Base-by-base conservation (phyloP, 805 yeast genomes). In the Nakazawaea ernobii region DNA sequence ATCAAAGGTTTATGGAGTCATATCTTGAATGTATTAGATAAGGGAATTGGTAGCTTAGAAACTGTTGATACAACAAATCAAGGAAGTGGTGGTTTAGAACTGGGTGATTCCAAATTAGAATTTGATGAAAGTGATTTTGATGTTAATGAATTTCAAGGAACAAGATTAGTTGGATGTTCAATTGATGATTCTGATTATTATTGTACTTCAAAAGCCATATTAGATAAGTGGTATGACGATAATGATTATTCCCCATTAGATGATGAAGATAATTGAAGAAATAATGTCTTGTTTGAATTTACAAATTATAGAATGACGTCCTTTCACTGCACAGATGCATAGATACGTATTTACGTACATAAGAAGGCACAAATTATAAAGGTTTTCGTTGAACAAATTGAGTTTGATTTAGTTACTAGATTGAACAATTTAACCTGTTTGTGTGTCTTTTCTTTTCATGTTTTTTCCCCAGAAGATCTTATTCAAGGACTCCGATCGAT, bases 1-100 rank as follows among this genome's bases (percentile, higher is more conserved):
- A 55, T 70, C 9, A 59, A 56, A 42, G 70, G 71, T 2, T 46
- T 69, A 4, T 54, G 70, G 42, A 53, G 52, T 13, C 56, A 55
- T 8, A n/a, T 49, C 9, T 28, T 40, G 13, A 42, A 24, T 29
- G 46, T 42, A 3, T 14, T 46, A 17, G 37, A 35, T 13, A 28
- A 20, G 5, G 49, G 49, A 11, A 3, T 9, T 11, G 45, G 44
- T 11, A 29, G 27, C 15, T 35, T 40, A n/a, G 33, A 46, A 20
- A 35, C 45, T 7, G 49, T 35, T 6, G 45, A 46, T 24, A 40
- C 45, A 4, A 40, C 44, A 27, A 46, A 40, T 17, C 45, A 35
- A 28, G 49, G 49, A 15, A 39, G 44, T 39, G 48, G 48, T 13
- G 48, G 48, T 27, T 14, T 39, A 32, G 17, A 26, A 26, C 15